phyloP scores from a whole-genome alignment of 805 yeast species.

The Helenozyma baotianmanensis region DNA sequence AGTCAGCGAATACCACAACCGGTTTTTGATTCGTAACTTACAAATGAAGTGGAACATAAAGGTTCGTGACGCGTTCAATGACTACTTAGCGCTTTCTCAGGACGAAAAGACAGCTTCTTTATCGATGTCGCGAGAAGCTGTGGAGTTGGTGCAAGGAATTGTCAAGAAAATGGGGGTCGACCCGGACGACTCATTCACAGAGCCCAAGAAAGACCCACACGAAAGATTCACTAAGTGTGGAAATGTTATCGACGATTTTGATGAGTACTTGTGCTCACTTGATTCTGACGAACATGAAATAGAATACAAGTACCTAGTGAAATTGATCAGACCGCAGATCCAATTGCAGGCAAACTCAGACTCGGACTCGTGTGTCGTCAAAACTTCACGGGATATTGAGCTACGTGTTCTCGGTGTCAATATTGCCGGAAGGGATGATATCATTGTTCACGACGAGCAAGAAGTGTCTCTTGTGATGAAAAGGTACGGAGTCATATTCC shows the following conservation, averaged over 20 bases:
- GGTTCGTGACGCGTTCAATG: conserved; percentile 58
- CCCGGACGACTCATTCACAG: no score
- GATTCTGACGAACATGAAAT: conserved; percentile 36
- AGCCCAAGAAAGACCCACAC: no score
- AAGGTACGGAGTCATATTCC: conserved; percentile 50
- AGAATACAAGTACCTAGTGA: conserved; percentile 58
- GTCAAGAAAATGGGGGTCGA: conserved; percentile 18
- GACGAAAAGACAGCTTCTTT: conserved; percentile 41
- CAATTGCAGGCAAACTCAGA: conserved; percentile 53
- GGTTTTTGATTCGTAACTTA: conserved; percentile 69
- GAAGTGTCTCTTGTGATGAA: conserved; percentile 46
- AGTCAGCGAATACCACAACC: conserved; percentile 49
- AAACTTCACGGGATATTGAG: conserved; percentile 58
- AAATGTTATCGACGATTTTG: conserved; percentile 44
- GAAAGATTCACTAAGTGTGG: conserved; percentile 15
- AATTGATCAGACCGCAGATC: conserved; percentile 76
- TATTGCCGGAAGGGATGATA: conserved; percentile 37
- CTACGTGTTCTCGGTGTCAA: conserved; percentile 45
- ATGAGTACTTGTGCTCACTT: conserved; percentile 44
- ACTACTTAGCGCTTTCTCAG: conserved; percentile 46
- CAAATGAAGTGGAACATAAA: conserved; percentile 75
- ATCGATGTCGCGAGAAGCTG: conserved; percentile 46
- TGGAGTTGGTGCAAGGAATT: conserved; percentile 43
- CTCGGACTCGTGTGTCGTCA: conserved; percentile 43
- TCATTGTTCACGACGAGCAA: conserved; percentile 29